Evolutionary conservation across 441 rosid species (phyloP).

Genomic region (Gossypium laxum): DNA sequence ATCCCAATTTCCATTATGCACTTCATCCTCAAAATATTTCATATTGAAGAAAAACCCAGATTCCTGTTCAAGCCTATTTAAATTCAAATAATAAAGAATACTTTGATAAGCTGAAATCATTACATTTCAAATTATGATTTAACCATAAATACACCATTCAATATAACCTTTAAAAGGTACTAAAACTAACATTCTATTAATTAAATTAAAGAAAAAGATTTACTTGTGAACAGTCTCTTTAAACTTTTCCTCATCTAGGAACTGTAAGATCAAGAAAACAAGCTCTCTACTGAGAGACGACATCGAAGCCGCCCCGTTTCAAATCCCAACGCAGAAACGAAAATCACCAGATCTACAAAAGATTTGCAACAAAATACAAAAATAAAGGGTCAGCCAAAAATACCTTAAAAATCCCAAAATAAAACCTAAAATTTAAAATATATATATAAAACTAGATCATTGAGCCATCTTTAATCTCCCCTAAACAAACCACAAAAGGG

Average conservation of each 20-base stretch:
- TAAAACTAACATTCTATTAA: neutral
- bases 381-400: slow-evolving; percentile 23
- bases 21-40: slow-evolving; percentile 96
- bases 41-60: slow-evolving; percentile 95
- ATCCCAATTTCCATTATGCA: slow-evolving; percentile 85
- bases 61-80: slow-evolving; percentile 85
- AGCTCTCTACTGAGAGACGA: slow-evolving; percentile 98
- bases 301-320: slow-evolving; percentile 45
- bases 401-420: neutral
- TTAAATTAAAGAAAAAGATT: neutral
- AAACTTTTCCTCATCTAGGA: slow-evolving; percentile 93
- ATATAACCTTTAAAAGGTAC: neutral
- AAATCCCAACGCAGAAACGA: slow-evolving; percentile 21
- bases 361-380: slow-evolving; percentile 41
- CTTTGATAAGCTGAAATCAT: slow-evolving; percentile 25
- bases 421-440: neutral
- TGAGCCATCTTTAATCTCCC: slow-evolving; percentile 20
- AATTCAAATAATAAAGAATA: neutral
- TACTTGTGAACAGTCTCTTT: slow-evolving; percentile 96
- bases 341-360: slow-evolving; percentile 28
- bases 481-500: neutral
- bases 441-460: slow-evolving; percentile 35
- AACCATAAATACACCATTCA: neutral
- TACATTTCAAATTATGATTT: slow-evolving; percentile 7
- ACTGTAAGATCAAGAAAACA: slow-evolving; percentile 92